Conservation (phyloP, 2,329 filamentous ascomycete species). For the Aspergillus vadensis region DNA sequence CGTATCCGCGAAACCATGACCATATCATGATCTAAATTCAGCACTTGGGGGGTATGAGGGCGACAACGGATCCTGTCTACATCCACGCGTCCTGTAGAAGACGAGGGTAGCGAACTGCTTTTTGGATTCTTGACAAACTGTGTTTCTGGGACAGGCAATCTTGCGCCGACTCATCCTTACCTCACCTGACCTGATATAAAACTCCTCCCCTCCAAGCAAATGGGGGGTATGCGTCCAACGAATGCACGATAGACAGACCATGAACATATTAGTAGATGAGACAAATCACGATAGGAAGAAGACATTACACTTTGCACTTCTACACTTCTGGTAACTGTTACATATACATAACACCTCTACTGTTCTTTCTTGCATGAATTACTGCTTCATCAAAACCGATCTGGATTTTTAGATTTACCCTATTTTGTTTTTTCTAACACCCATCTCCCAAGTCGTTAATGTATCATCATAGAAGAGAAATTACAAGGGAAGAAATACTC, state of each 20-base stretch:
- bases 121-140: constrained; percentile 8
- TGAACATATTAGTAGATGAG: constrained; percentile 11
- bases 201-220: not conserved
- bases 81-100: constrained; percentile 24
- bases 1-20: constrained; percentile 19
- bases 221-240: constrained; percentile 22
- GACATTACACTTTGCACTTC: not conserved
- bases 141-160: constrained; percentile 12
- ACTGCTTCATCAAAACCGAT: not conserved
- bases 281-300: not conserved
- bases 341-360: not conserved
- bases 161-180: constrained; percentile 8
- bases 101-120: constrained; percentile 15
- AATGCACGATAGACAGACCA: constrained; percentile 28
- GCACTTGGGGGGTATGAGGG: constrained; percentile 7
- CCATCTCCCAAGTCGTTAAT: constrained; percentile 2
- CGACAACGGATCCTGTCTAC: constrained; percentile 9
- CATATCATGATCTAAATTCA: constrained; percentile 19
- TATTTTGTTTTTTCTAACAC: not conserved
- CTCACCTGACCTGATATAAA: constrained; percentile 11
- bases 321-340: not conserved
- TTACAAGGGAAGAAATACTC: not conserved
- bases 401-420: not conserved
- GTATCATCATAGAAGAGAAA: constrained; percentile 1
- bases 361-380: not conserved